A percentile compares a stretch with the other conserved stretches of the same genome.
Conservation (phyloP, 1,139 yeast species). For the Eremothecium gossypii region DNA sequence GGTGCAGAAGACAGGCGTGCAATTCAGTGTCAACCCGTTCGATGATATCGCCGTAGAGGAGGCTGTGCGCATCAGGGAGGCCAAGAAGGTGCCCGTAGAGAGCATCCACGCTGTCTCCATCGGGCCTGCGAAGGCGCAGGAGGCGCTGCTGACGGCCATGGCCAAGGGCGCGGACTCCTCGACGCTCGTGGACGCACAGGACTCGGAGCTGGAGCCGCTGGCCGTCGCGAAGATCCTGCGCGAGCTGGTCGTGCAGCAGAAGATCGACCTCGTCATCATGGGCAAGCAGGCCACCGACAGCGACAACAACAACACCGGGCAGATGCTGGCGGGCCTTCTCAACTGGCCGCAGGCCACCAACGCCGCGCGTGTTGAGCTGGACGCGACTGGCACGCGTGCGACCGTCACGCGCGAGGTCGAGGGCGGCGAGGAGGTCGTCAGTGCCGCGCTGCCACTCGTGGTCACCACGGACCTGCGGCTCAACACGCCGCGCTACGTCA, state of each 20-base stretch:
- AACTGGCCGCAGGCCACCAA: slow-evolving; percentile 98
- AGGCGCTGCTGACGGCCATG: slow-evolving; percentile 76
- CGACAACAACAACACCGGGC: slow-evolving; percentile 95
- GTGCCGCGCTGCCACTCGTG: slow-evolving; percentile 72
- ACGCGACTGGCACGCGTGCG: slow-evolving; percentile 45
- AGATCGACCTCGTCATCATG: slow-evolving; percentile 69
- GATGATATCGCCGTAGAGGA: slow-evolving; percentile 96
- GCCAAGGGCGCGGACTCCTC: slow-evolving; percentile 92
- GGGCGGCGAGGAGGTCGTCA: slow-evolving; percentile 83
- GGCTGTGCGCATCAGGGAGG: slow-evolving; percentile 69
- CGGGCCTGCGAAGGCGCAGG: slow-evolving; percentile 83
- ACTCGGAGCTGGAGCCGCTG: slow-evolving; percentile 71
- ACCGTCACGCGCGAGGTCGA: slow-evolving; percentile 87
- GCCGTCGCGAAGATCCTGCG: slow-evolving; percentile 79
- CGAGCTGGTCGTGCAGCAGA: slow-evolving; percentile 60
- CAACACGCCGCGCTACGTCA: slow-evolving; percentile 89
- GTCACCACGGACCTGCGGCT: slow-evolving; percentile 89
- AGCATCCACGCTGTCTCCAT: slow-evolving; percentile 85
- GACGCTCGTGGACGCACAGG: slow-evolving; percentile 73
- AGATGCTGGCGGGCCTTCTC: slow-evolving; percentile 87
- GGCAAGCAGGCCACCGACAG: slow-evolving; percentile 97
- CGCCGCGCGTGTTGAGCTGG: slow-evolving; percentile 71
- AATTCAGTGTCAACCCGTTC: slow-evolving; percentile 91
- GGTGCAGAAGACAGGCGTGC: slow-evolving; percentile 82
- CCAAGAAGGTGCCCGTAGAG: slow-evolving; percentile 63